Percentiles rank a stretch among this genome's conserved stretches.
phyloP scores from a whole-genome alignment of 177 flowering plant species.

The Vitis hybrid region DNA sequence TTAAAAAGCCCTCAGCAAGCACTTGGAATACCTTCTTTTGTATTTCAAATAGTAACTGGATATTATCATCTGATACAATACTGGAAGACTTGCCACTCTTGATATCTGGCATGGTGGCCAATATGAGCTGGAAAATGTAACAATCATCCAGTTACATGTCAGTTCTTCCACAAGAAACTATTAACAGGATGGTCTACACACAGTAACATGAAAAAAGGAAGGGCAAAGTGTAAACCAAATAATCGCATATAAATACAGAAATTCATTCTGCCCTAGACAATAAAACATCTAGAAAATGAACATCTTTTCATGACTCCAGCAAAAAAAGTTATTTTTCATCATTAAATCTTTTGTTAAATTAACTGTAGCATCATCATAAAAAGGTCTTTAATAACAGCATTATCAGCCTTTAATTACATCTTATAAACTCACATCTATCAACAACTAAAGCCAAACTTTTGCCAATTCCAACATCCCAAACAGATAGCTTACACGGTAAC shows the following conservation, averaged over 20 bases:
- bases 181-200: background rate
- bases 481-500: too few relatives aligned
- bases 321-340: too few relatives aligned
- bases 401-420: too few relatives aligned
- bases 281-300: too few relatives aligned
- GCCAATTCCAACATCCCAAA: too few relatives aligned
- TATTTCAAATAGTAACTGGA: slow-evolving; percentile 76
- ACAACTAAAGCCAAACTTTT: too few relatives aligned
- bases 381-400: too few relatives aligned
- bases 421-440: too few relatives aligned
- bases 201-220: background rate
- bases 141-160: background rate
- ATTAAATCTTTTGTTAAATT: too few relatives aligned
- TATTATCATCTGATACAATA: slow-evolving; percentile 75
- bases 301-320: too few relatives aligned
- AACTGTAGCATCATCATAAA: too few relatives aligned
- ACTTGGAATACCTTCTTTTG: slow-evolving; percentile 66
- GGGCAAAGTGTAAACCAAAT: background rate
- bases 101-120: slow-evolving; percentile 62
- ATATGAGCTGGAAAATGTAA: slow-evolving; percentile 61
- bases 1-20: slow-evolving; percentile 2
- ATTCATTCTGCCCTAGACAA: too few relatives aligned
- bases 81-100: slow-evolving; percentile 50
- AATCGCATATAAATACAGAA: background rate
- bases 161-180: slow-evolving; percentile 3